These are phyloP conservation scores for Quercus variabilis DNA, from an alignment of 306 rosid species.

Conservation along the genomic window DNA sequence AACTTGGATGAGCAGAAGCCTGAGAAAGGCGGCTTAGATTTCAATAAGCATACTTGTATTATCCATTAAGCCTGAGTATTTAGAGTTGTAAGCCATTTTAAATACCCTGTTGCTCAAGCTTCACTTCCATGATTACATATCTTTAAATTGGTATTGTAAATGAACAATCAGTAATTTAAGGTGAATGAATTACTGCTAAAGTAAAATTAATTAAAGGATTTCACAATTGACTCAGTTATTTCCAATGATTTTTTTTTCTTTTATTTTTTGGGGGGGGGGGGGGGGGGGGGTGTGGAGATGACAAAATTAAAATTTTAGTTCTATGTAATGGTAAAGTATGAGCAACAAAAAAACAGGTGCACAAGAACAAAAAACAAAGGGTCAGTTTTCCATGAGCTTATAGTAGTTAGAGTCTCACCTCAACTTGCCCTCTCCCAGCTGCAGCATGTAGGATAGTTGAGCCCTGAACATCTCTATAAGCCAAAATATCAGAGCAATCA, in stretches of 20 bases:
- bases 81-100: background rate
- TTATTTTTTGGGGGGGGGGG: too few species aligned
- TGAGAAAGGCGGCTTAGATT: background rate
- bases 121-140: background rate
- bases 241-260: too few species aligned
- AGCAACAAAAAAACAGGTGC: background rate
- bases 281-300: too few species aligned
- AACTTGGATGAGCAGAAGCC: background rate
- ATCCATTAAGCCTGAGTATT: background rate
- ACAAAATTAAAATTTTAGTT: background rate
- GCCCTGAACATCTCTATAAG: conserved; percentile 73
- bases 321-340: background rate
- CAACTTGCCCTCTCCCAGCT: conserved; percentile 86
- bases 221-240: background rate
- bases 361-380: background rate
- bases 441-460: conserved; percentile 90
- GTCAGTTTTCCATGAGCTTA: background rate
- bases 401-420: conserved; percentile 47
- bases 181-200: background rate
- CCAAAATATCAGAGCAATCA: conserved; percentile 69
- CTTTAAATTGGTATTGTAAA: background rate
- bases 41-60: background rate
- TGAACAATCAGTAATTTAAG: background rate
- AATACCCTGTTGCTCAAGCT: background rate
- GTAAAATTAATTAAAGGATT: background rate